Evolutionary conservation across 139 green algal genomes (phyloP).

Genomic region (Picochlorum costavermella): DNA sequence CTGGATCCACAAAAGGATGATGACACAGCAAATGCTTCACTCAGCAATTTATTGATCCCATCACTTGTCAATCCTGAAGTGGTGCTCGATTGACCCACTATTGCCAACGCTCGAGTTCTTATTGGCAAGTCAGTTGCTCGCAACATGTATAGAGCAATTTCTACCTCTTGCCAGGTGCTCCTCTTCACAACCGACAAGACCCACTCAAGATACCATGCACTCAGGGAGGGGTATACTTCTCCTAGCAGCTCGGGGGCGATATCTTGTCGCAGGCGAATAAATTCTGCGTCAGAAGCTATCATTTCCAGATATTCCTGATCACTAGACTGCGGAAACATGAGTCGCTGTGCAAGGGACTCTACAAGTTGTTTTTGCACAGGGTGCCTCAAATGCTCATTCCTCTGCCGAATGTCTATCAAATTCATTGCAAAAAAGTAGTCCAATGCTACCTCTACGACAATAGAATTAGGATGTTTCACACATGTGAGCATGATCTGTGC

Average conservation of each 20-base stretch:
- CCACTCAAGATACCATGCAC: slow-evolving; percentile 24
- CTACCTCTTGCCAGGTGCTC: slow-evolving; percentile 39
- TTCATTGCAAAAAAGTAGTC: slow-evolving; percentile 63
- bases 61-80: background rate
- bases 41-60: background rate
- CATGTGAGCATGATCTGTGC: slow-evolving; percentile 40
- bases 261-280: slow-evolving; percentile 35
- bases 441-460: slow-evolving; percentile 20
- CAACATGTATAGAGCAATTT: slow-evolving; percentile 51
- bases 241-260: slow-evolving; percentile 29
- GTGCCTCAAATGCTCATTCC: slow-evolving; percentile 25
- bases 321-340: slow-evolving; percentile 33
- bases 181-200: slow-evolving; percentile 20
- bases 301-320: slow-evolving; percentile 40
- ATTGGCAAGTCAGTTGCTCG: slow-evolving; percentile 14
- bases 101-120: background rate
- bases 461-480: slow-evolving; percentile 7
- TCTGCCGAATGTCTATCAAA: slow-evolving; percentile 33
- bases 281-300: slow-evolving; percentile 41
- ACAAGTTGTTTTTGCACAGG: slow-evolving; percentile 33
- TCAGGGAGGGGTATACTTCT: slow-evolving; percentile 33
- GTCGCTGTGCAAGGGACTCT: slow-evolving; percentile 26
- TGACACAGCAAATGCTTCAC: background rate
- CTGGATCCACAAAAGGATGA: background rate
- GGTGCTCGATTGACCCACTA: background rate